These are phyloP conservation scores for Solanum infundibuliforme DNA, from an alignment of 257 asterid species.

Conservation along the genomic window DNA sequence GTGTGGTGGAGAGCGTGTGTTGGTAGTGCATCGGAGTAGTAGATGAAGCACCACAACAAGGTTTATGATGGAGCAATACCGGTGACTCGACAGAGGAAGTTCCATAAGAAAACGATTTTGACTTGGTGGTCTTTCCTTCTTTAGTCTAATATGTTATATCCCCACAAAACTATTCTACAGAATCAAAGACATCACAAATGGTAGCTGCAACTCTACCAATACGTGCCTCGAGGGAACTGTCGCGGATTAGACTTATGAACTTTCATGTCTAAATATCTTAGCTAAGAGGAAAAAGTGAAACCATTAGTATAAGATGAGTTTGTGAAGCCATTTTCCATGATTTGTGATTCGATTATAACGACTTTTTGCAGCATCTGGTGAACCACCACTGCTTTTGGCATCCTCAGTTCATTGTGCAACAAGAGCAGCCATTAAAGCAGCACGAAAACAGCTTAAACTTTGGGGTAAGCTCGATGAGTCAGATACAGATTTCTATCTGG, in stretches of 20 bases:
- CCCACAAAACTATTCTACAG: not conserved
- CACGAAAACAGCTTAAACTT: slow-evolving; percentile 41
- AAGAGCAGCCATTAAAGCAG: slow-evolving; percentile 63
- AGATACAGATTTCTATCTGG: slow-evolving; percentile 31
- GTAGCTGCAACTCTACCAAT: not conserved
- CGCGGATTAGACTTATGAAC: not conserved
- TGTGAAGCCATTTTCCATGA: not conserved
- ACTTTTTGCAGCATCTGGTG: slow-evolving; percentile 59
- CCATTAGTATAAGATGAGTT: not conserved
- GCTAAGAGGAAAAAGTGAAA: not conserved
- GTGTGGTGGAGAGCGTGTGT: not conserved
- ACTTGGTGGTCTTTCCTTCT: not conserved
- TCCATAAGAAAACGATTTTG: not conserved
- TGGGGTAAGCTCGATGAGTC: slow-evolving; percentile 45
- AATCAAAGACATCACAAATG: not conserved
- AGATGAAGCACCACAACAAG: not conserved
- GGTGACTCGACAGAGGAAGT: not conserved
- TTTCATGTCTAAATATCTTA: not conserved
- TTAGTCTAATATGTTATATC: not conserved
- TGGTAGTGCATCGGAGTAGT: not conserved
- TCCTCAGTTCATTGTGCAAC: slow-evolving; percentile 75
- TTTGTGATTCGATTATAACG: not conserved
- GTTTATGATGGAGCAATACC: not conserved
- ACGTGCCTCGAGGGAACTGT: not conserved
- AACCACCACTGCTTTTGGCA: slow-evolving; percentile 70